Evolutionary conservation across 1,139 yeast genomes (phyloP), one percentile per base, ranked within the genome.

Genomic region (Diutina neorugosa): DNA sequence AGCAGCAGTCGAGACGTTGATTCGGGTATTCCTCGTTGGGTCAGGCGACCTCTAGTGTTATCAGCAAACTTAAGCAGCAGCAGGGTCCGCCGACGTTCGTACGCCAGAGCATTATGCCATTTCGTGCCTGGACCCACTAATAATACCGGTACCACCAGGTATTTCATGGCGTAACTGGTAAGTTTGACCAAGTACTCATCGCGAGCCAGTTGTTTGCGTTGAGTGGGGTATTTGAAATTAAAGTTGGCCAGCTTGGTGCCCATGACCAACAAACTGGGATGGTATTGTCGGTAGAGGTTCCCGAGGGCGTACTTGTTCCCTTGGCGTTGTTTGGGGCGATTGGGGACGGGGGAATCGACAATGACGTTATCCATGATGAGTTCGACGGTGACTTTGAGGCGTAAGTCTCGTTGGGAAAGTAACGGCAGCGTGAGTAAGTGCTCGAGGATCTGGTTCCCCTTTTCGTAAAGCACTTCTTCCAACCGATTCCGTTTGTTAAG

Each of bases 161-260:
- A 73, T 55, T 72, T 72, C 48, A 74, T 62, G 53, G 71, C 60
- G 56, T 71, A 74, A 27, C 76, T 70, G 11, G 74, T 65, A 52
- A 72, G 61, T 58, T 72, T 73, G 51, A 74, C 62, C 53, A 74
- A 61, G 55, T 61, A 71, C 31, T 53, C 54, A 12, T 53, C 57
- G 48, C 52, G 46, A 4, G 42, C 51, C 41, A 18, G 41, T 14
- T n/a, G 40, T 4, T 18, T 18, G 8, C 51, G 51, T 12, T 34
- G 51, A 1, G 67, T 59, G 1, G 77, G 76, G 56, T 74, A 74
- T 58, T 71, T 72, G 64, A 73, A 74, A 60, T 74, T 74, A 55
- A 73, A 62, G 58, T 71, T 73, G 37, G 73, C 62, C 23, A 71
- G 66, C 55, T 69, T 70, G 55, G 70, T 73, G 3, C 78, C 76